A percentile compares a stretch with the other conserved stretches of the same genome.
phyloP scores from a whole-genome alignment of 163 green algal species.

The Chlamydomonas reinhardtii region DNA sequence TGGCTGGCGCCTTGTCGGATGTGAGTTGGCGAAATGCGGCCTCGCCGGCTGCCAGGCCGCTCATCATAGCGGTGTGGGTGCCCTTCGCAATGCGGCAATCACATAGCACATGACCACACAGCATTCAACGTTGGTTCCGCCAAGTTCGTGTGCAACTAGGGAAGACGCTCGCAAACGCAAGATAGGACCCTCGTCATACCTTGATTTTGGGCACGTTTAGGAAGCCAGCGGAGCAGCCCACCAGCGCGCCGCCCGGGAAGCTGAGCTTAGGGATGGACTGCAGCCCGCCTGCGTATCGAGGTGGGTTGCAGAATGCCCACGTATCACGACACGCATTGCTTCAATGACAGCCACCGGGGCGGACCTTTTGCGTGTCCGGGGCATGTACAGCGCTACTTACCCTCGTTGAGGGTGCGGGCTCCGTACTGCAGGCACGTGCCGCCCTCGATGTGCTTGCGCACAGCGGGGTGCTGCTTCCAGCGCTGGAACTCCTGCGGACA shows the following conservation, averaged over 20 bases:
- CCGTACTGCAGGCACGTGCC: constrained; percentile 93
- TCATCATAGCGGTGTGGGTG: constrained; percentile 96
- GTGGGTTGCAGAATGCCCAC: not conserved
- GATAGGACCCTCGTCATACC: not conserved
- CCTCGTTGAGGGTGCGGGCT: constrained; percentile 91
- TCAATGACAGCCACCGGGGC: no score
- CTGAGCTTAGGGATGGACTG: constrained; percentile 89
- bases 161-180: no score
- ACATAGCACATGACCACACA: no score
- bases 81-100: constrained; percentile 57
- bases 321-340: no score
- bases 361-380: no score
- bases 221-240: constrained; percentile 92
- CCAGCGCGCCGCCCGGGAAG: constrained; percentile 93
- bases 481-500: constrained; percentile 88
- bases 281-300: constrained; percentile 69
- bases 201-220: constrained; percentile 95
- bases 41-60: constrained; percentile 90
- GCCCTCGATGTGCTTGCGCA: constrained; percentile 84
- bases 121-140: no score
- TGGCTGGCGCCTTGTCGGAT: constrained; percentile 8
- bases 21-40: constrained; percentile 70
- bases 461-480: constrained; percentile 86
- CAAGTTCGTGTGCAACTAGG: no score
- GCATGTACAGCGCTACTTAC: constrained; percentile 26